phyloP scores from a whole-genome alignment of 768 basidiomycete species.

The Agrocybe praecox region DNA sequence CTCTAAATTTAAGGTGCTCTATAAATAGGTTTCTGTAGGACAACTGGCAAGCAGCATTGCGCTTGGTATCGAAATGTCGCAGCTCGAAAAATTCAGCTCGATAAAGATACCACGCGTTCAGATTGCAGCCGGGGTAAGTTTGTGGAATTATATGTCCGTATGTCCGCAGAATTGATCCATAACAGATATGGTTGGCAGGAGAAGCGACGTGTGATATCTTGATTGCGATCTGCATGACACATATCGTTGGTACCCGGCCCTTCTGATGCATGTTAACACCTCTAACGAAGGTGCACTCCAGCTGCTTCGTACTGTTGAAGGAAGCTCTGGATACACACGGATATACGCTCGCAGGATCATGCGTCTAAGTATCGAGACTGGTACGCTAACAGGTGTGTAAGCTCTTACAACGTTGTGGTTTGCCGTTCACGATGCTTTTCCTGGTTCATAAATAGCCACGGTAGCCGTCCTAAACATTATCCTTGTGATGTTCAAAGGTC shows the following conservation, averaged over 20 bases:
- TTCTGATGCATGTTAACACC: not conserved
- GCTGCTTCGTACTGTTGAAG: not conserved
- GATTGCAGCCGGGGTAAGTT: too few species aligned
- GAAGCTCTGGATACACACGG: not conserved
- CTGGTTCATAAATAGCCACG: not conserved
- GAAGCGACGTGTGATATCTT: not conserved
- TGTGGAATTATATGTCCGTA: too few species aligned
- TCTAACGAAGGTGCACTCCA: not conserved
- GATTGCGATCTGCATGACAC: not conserved
- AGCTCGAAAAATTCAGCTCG: too few species aligned
- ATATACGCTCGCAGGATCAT: not conserved
- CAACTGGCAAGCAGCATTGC: too few species aligned
- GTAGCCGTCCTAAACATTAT: not conserved
- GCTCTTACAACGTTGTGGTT: too few species aligned
- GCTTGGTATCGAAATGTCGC: too few species aligned
- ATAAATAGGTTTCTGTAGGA: too few species aligned
- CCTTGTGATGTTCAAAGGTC: not conserved
- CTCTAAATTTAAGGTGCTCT: too few species aligned
- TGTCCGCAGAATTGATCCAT: too few species aligned
- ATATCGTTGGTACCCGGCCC: not conserved
- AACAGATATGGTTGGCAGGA: not conserved
- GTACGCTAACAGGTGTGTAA: not conserved
- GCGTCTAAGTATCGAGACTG: not conserved
- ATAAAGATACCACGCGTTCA: too few species aligned
- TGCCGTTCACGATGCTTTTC: too few species aligned